These are phyloP conservation scores for Suhomyces atakaporum DNA, from an alignment of 1,139 yeast species.

Conservation along the genomic window DNA sequence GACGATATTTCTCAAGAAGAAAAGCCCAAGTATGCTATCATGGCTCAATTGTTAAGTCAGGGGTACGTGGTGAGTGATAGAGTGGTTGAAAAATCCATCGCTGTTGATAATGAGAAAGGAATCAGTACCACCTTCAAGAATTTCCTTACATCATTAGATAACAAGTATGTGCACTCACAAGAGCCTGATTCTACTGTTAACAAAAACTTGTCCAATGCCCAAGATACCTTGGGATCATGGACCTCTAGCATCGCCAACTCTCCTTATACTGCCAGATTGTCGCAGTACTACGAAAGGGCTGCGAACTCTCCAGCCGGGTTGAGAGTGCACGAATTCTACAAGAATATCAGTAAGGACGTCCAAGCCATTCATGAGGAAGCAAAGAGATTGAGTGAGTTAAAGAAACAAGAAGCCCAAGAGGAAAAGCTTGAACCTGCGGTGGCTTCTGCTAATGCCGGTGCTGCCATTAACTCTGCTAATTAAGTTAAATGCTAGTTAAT, in stretches of 20 bases:
- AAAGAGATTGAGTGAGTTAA: slow-evolving; percentile 62
- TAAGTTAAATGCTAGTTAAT: neutral
- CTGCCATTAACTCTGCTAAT: slow-evolving; percentile 10
- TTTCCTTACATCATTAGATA: slow-evolving; percentile 57
- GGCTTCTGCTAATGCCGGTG: slow-evolving; percentile 11
- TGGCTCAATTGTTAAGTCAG: slow-evolving; percentile 73
- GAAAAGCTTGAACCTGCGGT: slow-evolving; percentile 7
- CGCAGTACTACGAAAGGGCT: slow-evolving; percentile 53
- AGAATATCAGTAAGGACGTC: slow-evolving; percentile 55
- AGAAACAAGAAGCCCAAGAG: slow-evolving; percentile 32
- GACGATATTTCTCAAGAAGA: slow-evolving; percentile 71
- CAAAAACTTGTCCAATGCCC: slow-evolving; percentile 17
- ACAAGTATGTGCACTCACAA: slow-evolving; percentile 59
- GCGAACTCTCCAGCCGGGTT: slow-evolving; percentile 47
- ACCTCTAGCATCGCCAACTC: slow-evolving; percentile 16
- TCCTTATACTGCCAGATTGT: slow-evolving; percentile 31
- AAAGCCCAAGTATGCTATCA: slow-evolving; percentile 73
- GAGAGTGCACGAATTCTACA: slow-evolving; percentile 53
- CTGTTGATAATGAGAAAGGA: slow-evolving; percentile 67
- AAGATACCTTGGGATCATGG: slow-evolving; percentile 15
- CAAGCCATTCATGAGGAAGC: slow-evolving; percentile 74
- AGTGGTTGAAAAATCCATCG: slow-evolving; percentile 59
- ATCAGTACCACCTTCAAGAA: slow-evolving; percentile 55
- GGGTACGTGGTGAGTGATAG: slow-evolving; percentile 71
- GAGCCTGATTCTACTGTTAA: slow-evolving; percentile 39